Evolutionary conservation across 805 yeast genomes (phyloP).

Genomic region (Allodekkera sacchari): DNA sequence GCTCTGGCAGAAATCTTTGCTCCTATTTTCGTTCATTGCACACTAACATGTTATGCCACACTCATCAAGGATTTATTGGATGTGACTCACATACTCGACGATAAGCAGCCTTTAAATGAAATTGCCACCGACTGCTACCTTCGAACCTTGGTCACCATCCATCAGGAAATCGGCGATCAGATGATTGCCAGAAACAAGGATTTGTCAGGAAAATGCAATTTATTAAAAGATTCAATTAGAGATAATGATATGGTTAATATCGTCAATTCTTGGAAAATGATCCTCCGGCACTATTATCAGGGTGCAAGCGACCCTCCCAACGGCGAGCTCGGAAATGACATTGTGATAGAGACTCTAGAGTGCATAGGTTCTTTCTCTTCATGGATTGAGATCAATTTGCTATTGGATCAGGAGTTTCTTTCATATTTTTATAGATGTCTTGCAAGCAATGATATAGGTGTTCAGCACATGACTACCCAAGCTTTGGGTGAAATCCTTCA

Average conservation of each 20-base stretch:
- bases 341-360: constrained; percentile 49
- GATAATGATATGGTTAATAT: constrained; percentile 61
- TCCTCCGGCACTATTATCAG: constrained; percentile 32
- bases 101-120: constrained; percentile 25
- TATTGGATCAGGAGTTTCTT: constrained; percentile 55
- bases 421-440: constrained; percentile 51
- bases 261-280: constrained; percentile 58
- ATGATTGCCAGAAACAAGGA: constrained; percentile 64
- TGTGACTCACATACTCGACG: constrained; percentile 23
- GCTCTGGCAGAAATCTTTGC: constrained; percentile 51
- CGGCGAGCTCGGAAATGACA: constrained; percentile 23
- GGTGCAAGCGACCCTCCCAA: constrained; percentile 13
- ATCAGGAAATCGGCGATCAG: constrained; percentile 90
- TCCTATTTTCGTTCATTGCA: constrained; percentile 40
- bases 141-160: constrained; percentile 66
- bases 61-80: constrained; percentile 42
- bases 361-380: constrained; percentile 81
- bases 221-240: constrained; percentile 77
- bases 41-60: constrained; percentile 39
- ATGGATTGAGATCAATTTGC: constrained; percentile 82
- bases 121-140: constrained; percentile 62
- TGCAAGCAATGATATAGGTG: constrained; percentile 20
- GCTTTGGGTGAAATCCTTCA: constrained; percentile 46
- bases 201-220: constrained; percentile 54
- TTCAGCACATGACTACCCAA: constrained; percentile 49